Conservation (phyloP, 257 asterid species). For the Nicotiana attenuata region DNA sequence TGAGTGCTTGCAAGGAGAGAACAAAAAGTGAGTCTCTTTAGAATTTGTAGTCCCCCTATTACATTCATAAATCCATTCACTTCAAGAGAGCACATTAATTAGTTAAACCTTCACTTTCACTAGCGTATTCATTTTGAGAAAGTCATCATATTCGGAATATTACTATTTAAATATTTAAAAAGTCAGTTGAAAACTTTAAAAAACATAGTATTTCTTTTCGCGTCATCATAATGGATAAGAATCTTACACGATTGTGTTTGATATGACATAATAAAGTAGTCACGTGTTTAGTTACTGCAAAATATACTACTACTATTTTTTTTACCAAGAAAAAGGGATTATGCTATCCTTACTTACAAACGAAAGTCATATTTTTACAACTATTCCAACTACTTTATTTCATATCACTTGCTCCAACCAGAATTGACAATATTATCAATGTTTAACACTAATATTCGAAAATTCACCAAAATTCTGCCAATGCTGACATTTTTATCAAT, state of each 20-base stretch:
- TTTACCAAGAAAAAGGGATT: background rate
- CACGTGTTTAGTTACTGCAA: background rate
- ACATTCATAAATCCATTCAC: background rate
- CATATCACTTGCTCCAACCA: background rate
- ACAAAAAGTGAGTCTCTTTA: constrained; percentile 43
- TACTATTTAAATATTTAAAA: background rate
- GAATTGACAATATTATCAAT: background rate
- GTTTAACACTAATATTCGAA: background rate
- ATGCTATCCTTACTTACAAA: background rate
- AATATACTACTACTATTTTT: background rate
- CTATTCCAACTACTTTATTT: background rate
- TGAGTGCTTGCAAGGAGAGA: constrained; percentile 48
- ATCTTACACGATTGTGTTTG: background rate
- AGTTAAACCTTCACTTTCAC: background rate
- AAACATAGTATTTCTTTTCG: too few species aligned
- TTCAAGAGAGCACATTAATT: background rate
- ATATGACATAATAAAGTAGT: background rate
- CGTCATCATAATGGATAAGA: background rate
- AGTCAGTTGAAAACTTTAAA: background rate
- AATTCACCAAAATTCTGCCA: background rate
- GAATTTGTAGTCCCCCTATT: background rate
- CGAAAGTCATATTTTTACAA: background rate
- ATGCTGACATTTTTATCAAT: background rate
- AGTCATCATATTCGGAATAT: background rate
- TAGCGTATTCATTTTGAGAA: background rate